Percentiles rank a stretch among this genome's conserved stretches.
Conservation (phyloP, 202 grass and related monocot genomes). For the Elaeis oleifera region DNA sequence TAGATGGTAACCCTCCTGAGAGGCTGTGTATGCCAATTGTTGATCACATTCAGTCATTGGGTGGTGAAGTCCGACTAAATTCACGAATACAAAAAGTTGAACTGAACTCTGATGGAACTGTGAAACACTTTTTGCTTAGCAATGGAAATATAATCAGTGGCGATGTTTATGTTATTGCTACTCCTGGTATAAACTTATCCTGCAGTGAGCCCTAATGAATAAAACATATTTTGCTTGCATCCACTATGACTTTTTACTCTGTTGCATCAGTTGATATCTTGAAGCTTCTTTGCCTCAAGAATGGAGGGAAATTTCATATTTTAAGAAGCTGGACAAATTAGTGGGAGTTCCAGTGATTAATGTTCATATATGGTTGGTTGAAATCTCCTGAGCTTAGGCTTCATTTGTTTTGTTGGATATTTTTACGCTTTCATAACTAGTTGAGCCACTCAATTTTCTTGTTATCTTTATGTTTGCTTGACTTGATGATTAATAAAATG, state of each 20-base stretch:
- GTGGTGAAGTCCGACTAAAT: conserved; percentile 86
- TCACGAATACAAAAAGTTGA: conserved; percentile 86
- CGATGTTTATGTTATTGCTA: conserved; percentile 89
- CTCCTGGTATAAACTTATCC: conserved; percentile 49
- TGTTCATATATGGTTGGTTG: conserved; percentile 94
- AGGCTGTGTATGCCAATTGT: conserved; percentile 89
- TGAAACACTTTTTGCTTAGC: conserved; percentile 69
- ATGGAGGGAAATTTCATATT: conserved; percentile 87
- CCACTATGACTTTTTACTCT: conserved; percentile 16
- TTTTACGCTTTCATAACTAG: neutral
- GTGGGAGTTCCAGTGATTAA: conserved; percentile 99
- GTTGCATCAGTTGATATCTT: conserved; percentile 87
- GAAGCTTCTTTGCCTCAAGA: conserved; percentile 92
- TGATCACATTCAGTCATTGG: conserved; percentile 73
- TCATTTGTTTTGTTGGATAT: conserved; percentile 6
- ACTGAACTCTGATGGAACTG: conserved; percentile 73
- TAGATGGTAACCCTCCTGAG: conserved; percentile 96
- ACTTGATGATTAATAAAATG: conserved; percentile 10
- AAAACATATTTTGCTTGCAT: conserved; percentile 8
- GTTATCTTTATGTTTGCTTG: conserved; percentile 26
- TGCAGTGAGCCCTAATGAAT: conserved; percentile 6
- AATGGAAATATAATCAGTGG: conserved; percentile 69
- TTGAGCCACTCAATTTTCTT: neutral
- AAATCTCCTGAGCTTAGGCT: conserved; percentile 16
- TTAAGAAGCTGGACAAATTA: conserved; percentile 89